phyloP scores from a whole-genome alignment of 192 early-diverging fungal genomes.

The Kappamyces sp. region DNA sequence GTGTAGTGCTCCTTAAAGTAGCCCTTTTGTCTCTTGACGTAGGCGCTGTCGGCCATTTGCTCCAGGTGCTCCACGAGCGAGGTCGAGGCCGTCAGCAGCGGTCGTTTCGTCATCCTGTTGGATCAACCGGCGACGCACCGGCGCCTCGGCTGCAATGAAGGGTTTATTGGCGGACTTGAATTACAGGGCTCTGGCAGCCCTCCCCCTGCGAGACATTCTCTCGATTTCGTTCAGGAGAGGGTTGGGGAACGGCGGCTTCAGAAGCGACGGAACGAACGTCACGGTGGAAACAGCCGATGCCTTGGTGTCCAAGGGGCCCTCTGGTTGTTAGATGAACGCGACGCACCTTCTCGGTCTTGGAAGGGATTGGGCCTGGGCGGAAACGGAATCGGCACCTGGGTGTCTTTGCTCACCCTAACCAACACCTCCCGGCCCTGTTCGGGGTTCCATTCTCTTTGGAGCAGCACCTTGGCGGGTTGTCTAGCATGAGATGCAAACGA shows the following conservation, averaged over 20 bases:
- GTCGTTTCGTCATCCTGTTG: no score
- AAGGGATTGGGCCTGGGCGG: slow-evolving; percentile 30
- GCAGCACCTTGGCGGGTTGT: slow-evolving; percentile 6
- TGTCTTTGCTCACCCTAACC: slow-evolving; percentile 9
- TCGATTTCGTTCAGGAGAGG: slow-evolving; percentile 46
- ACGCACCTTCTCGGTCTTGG: slow-evolving; percentile 18
- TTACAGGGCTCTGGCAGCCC: slow-evolving; percentile 25
- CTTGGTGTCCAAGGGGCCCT: slow-evolving; percentile 29
- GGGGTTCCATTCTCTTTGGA: not conserved
- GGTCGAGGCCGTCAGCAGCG: no score
- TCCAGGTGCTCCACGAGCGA: no score
- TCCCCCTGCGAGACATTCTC: slow-evolving; percentile 33
- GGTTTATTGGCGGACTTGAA: not conserved
- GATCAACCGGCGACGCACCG: no score
- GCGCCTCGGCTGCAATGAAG: no score
- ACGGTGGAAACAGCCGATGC: slow-evolving; percentile 16
- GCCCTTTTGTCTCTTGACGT: no score
- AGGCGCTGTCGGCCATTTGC: no score
- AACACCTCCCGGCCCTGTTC: slow-evolving; percentile 4
- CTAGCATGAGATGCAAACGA: no score
- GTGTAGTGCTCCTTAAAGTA: no score
- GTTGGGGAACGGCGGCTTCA: slow-evolving; percentile 36
- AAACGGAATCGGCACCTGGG: slow-evolving; percentile 23
- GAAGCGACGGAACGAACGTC: slow-evolving; percentile 28
- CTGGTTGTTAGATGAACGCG: not conserved